Evolutionary conservation across 75 land plant genomes (phyloP), one percentile per base, ranked within the genome.

Genomic region (Sequoiadendron giganteum): DNA sequence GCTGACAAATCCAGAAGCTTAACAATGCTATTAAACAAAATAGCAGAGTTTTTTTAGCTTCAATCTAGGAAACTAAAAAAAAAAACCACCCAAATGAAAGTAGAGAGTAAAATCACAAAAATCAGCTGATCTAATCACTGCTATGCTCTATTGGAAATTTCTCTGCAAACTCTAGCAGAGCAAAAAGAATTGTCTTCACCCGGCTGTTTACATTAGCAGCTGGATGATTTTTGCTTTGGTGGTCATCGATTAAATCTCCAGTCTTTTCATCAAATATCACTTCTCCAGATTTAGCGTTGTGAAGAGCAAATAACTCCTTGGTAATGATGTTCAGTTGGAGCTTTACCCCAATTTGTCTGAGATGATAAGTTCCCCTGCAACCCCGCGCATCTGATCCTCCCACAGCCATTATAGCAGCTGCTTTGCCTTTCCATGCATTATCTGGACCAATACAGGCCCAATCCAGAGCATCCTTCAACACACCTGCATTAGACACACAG

Each of bases 401-500:
- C 77, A 75, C 39, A 1, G 77, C 77, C 77, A 75, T 34, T 75
- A 75, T 75, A 32, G 77, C 77, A 75, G 77, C 77, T 10, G 77
- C 38, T 75, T 75, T 75, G 0, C 77, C 39, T 34, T 34, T 9
- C 77, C 77, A 75, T 11, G 38, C 13, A 75, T 75, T 73, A 34
- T 73, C 76, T 10, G 76, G 76, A 32, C 76, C 1, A 9, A 32
- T 32, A 73, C 36, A 73, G 0, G 77, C 77, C 77, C 77, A 75
- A 75, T 75, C 77, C 77, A 75, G 38, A 75, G 77, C 77, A 32
- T 75, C 77, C 77, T 75, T 75, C 77, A 75, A 75, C 14, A 34
- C 38, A 32, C 77, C 77, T 75, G 38, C 2, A 34, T 14, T 75
- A 32, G 13, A 72, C 0, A 10, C 32, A 72, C 13, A 30, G 2